phyloP scores from a whole-genome alignment of 495 filamentous ascomycete genomes.

The Hyaloscypha variabilis region DNA sequence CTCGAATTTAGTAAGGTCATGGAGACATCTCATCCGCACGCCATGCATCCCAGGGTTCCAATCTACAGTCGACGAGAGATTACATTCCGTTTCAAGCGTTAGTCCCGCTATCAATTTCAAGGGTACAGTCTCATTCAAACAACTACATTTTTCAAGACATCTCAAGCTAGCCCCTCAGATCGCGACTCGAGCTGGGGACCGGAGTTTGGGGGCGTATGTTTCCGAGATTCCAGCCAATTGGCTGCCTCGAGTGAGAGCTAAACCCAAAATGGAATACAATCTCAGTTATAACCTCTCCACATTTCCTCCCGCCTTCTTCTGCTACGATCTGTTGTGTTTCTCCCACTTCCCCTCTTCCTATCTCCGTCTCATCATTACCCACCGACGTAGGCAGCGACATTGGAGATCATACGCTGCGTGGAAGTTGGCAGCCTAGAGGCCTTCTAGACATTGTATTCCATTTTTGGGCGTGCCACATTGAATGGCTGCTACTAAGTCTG shows the following conservation, averaged over 20 bases:
- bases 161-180: not conserved
- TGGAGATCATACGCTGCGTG: not conserved
- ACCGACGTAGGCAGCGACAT: not conserved
- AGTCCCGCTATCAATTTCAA: too few relatives aligned
- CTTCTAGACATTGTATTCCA: slow-evolving; percentile 3
- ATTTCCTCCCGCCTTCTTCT: not conserved
- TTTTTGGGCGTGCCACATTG: not conserved
- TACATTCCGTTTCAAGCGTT: not conserved
- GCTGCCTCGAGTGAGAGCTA: not conserved
- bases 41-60: not conserved
- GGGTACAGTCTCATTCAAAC: too few relatives aligned
- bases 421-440: not conserved
- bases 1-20: not conserved
- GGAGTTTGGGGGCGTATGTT: not conserved
- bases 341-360: not conserved
- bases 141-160: not conserved
- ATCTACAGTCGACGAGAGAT: not conserved
- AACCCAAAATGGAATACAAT: slow-evolving; percentile 15
- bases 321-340: not conserved
- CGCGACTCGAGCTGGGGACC: not conserved
- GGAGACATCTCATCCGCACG: not conserved
- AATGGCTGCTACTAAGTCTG: slow-evolving; percentile 1
- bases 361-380: not conserved
- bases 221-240: not conserved
- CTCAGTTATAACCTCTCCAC: not conserved